phyloP scores from a whole-genome alignment of 805 yeast genomes.

The Candida ponderosae region DNA sequence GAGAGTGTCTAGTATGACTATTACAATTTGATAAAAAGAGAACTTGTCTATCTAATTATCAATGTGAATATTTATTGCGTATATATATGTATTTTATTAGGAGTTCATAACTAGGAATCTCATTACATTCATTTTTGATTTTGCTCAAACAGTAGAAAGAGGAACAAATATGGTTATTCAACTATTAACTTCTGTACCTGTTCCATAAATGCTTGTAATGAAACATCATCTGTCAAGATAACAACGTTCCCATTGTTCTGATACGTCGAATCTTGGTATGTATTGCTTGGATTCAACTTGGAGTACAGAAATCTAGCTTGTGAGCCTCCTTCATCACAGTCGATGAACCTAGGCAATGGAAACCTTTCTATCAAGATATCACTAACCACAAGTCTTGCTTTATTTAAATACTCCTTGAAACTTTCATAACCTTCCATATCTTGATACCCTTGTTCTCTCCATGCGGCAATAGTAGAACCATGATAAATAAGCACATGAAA shows the following conservation, averaged over 20 bases:
- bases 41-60: too few relatives aligned
- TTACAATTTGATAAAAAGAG: too few relatives aligned
- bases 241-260: constrained; percentile 27
- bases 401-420: constrained; percentile 50
- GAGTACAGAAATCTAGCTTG: constrained; percentile 68
- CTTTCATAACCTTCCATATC: constrained; percentile 51
- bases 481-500: constrained; percentile 63
- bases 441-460: constrained; percentile 61
- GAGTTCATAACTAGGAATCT: too few relatives aligned
- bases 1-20: too few relatives aligned
- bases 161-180: too few relatives aligned
- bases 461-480: constrained; percentile 58
- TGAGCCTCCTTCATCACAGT: constrained; percentile 70
- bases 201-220: constrained; percentile 49
- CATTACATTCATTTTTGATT: too few relatives aligned
- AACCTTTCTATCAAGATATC: constrained; percentile 56
- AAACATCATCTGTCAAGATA: constrained; percentile 52
- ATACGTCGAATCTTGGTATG: constrained; percentile 30
- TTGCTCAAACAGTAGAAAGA: too few relatives aligned
- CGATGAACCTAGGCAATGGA: constrained; percentile 67
- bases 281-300: constrained; percentile 59
- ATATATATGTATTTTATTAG: too few relatives aligned
- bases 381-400: constrained; percentile 59
- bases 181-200: constrained; percentile 25
- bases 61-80: too few relatives aligned